Evolutionary conservation across 305 asterid genomes (phyloP).

Genomic region (Fraxinus velutina): DNA sequence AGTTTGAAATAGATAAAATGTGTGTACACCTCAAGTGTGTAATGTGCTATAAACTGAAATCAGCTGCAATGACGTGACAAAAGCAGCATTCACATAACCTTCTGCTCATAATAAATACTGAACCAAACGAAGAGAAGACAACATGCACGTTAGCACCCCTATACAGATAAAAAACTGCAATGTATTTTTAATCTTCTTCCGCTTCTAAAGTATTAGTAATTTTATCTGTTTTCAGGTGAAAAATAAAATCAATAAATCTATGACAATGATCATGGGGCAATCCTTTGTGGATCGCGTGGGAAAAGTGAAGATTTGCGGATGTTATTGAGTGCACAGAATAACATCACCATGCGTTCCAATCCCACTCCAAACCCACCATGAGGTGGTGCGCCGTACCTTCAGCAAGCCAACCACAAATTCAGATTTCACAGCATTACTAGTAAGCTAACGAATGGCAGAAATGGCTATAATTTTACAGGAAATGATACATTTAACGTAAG

Average conservation of each 20-base stretch:
- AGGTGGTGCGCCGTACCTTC: slow-evolving; percentile 83
- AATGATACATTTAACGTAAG: background rate
- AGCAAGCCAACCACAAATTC: background rate
- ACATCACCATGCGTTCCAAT: slow-evolving; percentile 89
- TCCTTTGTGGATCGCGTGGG: slow-evolving; percentile 76
- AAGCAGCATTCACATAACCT: background rate
- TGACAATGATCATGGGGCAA: background rate
- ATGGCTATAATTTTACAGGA: background rate
- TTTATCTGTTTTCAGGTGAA: background rate
- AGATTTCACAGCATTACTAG: background rate
- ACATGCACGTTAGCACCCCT: background rate
- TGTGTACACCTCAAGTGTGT: background rate
- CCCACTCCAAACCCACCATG: slow-evolving; percentile 97
- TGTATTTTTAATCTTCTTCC: background rate
- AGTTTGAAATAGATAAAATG: background rate
- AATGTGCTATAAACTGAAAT: background rate
- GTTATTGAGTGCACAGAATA: slow-evolving; percentile 80
- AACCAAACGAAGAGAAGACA: background rate
- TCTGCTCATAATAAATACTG: background rate
- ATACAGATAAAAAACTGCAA: background rate
- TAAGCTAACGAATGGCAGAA: background rate
- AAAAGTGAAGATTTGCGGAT: slow-evolving; percentile 77
- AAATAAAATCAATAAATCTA: background rate
- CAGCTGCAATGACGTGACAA: background rate
- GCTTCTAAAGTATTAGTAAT: background rate